These are phyloP conservation scores for Ophiosphaerella herpotricha DNA, from an alignment of 2,329 filamentous ascomycete genomes.

Conservation along the genomic window DNA sequence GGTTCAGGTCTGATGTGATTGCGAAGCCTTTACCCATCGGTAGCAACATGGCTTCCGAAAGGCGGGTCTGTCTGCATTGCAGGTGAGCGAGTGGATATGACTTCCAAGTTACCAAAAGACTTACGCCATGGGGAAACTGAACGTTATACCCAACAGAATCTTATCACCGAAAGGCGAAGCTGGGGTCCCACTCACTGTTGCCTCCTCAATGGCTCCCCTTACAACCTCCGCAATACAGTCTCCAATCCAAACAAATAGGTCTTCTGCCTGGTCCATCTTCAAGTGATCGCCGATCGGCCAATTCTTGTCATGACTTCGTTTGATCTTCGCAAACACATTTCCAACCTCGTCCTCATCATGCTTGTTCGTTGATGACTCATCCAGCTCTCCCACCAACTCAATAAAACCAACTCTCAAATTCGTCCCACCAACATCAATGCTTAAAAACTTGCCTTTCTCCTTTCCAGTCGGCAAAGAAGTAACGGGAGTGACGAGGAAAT, in stretches of 20 bases:
- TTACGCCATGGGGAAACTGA: conserved; percentile 69
- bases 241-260: conserved; percentile 82
- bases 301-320: conserved; percentile 67
- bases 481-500: conserved; percentile 48
- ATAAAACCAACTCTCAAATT: conserved; percentile 72
- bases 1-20: conserved; percentile 63
- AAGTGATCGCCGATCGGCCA: conserved; percentile 77
- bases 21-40: conserved; percentile 74
- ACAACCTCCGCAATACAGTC: conserved; percentile 76
- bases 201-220: conserved; percentile 56
- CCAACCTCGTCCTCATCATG: conserved; percentile 21
- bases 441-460: conserved; percentile 64
- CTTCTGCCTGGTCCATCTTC: conserved; percentile 74
- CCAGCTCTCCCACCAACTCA: conserved; percentile 58
- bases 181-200: conserved; percentile 19
- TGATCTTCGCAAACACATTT: conserved; percentile 49
- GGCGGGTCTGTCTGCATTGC: conserved; percentile 56
- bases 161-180: conserved; percentile 47
- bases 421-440: conserved; percentile 63
- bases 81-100: conserved; percentile 11
- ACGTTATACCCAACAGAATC: conserved; percentile 70
- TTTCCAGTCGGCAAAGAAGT: conserved; percentile 56
- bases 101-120: conserved; percentile 7
- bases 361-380: conserved; percentile 22
- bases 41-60: conserved; percentile 67